phyloP scores from a whole-genome alignment of 345 rosid genomes.

The Syzygium oleosum region DNA sequence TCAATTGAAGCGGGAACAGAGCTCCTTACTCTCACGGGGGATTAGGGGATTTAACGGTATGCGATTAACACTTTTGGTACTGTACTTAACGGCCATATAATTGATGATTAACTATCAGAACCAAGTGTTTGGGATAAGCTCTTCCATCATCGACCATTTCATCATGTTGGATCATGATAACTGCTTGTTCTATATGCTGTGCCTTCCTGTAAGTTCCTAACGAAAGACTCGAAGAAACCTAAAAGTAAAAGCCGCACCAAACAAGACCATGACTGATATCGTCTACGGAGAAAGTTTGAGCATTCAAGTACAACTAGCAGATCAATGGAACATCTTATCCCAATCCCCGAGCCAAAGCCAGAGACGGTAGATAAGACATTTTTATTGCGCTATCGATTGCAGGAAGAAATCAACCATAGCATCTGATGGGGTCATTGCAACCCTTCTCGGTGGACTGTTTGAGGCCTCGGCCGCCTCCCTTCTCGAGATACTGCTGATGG shows the following conservation, averaged over 20 bases:
- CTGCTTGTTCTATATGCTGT: background rate
- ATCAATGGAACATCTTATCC: background rate
- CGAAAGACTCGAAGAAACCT: background rate
- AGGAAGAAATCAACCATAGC: constrained; percentile 40
- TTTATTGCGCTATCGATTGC: background rate
- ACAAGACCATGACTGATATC: background rate
- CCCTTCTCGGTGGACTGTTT: constrained; percentile 62
- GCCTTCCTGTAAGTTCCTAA: background rate
- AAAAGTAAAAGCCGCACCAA: background rate
- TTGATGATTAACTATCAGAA: background rate
- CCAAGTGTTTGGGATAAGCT: background rate
- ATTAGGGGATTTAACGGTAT: background rate
- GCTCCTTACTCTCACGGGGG: background rate
- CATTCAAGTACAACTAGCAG: background rate
- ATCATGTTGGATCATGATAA: background rate
- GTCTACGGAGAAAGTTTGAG: background rate
- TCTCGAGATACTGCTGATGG: constrained; percentile 83
- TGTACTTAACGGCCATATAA: background rate
- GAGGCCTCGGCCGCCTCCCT: constrained; percentile 47
- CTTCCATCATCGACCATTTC: background rate
- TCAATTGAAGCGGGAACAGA: background rate
- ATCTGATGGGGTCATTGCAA: constrained; percentile 75
- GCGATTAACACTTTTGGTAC: background rate
- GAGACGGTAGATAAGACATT: background rate
- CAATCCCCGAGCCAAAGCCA: background rate